Conservation (phyloP, 768 basidiomycete species). For the Amanita rubescens region DNA sequence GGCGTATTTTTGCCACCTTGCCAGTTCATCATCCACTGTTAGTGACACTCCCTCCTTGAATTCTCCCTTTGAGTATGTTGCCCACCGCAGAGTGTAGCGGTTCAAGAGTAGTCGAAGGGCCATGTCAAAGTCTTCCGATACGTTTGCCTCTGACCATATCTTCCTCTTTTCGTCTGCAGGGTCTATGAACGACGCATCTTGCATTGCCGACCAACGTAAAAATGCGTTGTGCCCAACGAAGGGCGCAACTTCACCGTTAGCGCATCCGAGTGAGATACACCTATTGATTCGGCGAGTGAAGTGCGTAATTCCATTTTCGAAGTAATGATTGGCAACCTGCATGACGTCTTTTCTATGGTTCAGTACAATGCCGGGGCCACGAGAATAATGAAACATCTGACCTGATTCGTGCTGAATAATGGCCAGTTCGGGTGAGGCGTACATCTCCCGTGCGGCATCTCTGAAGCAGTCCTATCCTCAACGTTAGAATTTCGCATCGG, state of each 20-base stretch:
- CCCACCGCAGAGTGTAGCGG: constrained; percentile 74
- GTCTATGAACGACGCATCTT: constrained; percentile 75
- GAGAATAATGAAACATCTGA: constrained; percentile 17
- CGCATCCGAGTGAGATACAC: constrained; percentile 69
- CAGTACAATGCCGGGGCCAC: neutral
- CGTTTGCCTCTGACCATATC: constrained; percentile 72
- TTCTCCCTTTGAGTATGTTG: constrained; percentile 75
- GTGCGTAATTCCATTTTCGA: constrained; percentile 85
- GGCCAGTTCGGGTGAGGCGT: constrained; percentile 68
- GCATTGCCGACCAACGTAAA: constrained; percentile 79
- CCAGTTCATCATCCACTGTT: constrained; percentile 83
- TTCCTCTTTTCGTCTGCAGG: constrained; percentile 52
- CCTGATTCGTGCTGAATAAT: constrained; percentile 89
- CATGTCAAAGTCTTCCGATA: constrained; percentile 79
- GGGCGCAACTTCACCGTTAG: constrained; percentile 76
- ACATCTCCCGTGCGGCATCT: constrained; percentile 83
- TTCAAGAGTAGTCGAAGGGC: constrained; percentile 60
- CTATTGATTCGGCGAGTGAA: constrained; percentile 88
- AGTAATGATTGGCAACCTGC: constrained; percentile 85
- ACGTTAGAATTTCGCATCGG: neutral
- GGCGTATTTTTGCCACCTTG: constrained; percentile 80
- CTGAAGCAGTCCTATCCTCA: constrained; percentile 67
- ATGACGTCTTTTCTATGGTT: constrained; percentile 50
- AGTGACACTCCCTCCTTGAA: constrained; percentile 89
- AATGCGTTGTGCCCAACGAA: constrained; percentile 88